Conservation (phyloP, 164 flowering plant species). For the Pachysandra terminalis region DNA sequence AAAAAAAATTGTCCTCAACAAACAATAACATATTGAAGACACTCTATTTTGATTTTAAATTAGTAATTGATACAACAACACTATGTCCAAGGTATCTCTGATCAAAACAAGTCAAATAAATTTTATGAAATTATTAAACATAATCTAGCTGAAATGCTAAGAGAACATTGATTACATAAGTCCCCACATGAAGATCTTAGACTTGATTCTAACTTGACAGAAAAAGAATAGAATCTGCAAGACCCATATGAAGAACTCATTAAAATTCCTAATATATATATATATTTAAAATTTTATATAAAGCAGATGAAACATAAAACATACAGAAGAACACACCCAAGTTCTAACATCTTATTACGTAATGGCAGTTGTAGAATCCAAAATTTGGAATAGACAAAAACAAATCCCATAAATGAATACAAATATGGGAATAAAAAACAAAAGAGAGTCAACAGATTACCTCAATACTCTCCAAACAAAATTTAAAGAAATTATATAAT, state of each 20-base stretch:
- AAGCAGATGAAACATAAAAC: no score
- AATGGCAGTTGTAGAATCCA: neutral
- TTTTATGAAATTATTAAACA: neutral
- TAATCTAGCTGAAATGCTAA: neutral
- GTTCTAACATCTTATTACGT: neutral
- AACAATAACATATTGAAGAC: no score
- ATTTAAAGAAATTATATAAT: neutral
- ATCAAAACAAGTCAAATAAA: neutral
- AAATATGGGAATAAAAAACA: neutral
- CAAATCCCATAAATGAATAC: neutral
- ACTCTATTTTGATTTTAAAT: no score
- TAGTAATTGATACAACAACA: no score
- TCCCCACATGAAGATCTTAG: neutral
- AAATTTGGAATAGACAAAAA: no score
- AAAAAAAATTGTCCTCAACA: neutral
- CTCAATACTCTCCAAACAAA: no score
- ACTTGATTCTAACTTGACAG: neutral
- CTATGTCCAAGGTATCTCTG: no score
- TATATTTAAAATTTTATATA: no score
- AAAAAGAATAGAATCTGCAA: no score
- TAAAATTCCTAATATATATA: neutral
- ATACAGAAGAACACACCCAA: neutral
- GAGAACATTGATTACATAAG: no score
- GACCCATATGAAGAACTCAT: neutral
- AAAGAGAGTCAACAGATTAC: conserved; percentile 1